Percentiles rank a stretch among this genome's conserved stretches.
These are phyloP conservation scores for Zangia roseola DNA, from an alignment of 768 basidiomycete genomes.

Conservation along the genomic window DNA sequence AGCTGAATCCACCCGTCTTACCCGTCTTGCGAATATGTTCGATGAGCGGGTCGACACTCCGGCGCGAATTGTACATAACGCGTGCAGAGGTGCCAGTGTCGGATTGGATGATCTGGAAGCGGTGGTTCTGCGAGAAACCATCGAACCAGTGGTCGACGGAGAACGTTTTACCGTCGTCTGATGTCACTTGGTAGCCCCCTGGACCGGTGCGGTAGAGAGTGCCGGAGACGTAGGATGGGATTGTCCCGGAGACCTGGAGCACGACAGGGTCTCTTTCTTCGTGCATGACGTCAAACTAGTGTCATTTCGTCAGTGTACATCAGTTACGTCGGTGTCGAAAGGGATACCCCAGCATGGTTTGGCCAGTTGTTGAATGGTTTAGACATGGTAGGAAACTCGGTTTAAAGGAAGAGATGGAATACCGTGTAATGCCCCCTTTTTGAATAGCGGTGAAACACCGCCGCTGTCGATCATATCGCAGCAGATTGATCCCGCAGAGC, in stretches of 20 bases:
- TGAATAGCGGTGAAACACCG: no score
- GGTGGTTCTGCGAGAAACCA: constrained; percentile 39
- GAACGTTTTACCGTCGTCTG: constrained; percentile 17
- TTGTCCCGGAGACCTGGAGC: constrained; percentile 26
- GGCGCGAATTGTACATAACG: constrained; percentile 37
- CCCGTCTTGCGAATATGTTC: constrained; percentile 30
- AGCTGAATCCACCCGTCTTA: constrained; percentile 13
- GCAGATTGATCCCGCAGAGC: no score
- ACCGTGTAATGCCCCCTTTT: no score
- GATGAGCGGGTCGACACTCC: constrained; percentile 27
- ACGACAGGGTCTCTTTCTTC: constrained; percentile 30
- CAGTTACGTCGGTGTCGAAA: background rate
- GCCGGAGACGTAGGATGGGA: constrained; percentile 37
- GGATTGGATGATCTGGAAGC: constrained; percentile 36
- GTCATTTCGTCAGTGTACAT: background rate
- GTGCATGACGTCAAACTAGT: constrained; percentile 28
- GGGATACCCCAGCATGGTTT: constrained; percentile 27
- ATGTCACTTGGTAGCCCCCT: constrained; percentile 29
- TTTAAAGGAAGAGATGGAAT: no score
- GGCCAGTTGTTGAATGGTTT: constrained; percentile 32
- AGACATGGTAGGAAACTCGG: constrained; percentile 7
- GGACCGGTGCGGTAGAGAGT: constrained; percentile 41
- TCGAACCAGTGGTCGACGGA: constrained; percentile 42
- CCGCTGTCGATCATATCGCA: no score
- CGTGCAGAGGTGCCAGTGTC: constrained; percentile 18